Base-by-base conservation (phyloP, 1,139 yeast genomes). In the Debaryomyces fabryi region DNA sequence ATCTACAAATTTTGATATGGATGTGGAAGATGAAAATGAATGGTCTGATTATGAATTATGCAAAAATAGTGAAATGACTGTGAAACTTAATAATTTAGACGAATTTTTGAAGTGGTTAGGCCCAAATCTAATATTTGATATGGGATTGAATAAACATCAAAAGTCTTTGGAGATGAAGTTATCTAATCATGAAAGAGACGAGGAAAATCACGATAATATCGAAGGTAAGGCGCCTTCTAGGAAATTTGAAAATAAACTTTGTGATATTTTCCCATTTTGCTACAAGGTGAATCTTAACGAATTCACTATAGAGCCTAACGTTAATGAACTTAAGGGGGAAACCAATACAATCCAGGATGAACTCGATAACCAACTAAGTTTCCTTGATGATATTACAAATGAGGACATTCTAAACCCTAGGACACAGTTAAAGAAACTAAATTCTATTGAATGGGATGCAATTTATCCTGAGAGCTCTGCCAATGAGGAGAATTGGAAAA, bases 311-410 rank as follows among this genome's bases (percentile, higher is more conserved):
- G 74, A 71, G 36, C 24, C 49, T 6, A 51, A 53, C 36, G 64
- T 60, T 27, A 47, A 55, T 4, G 59, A 62, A 39, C 50, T 48
- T 12, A 49, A 45, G 8, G 40, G 30, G 13, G 30, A 33, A 25
- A 3, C 35, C 15, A 20, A 36, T 8, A 38, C 39, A 3, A 35
- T 42, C 8, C 58, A 55, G 13, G 55, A 58, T 23, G 71, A 65
- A 9, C 51, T 68, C 6, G 73, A 69, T 32, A 62, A 64, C 39
- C 75, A 71, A 44, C 53, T 74, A 16, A 67, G 66, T 45, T 75
- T 75, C 51, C 63, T 75, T 52, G 76, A 72, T 40, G 76, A 72
- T 37, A 66, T 74, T 7, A 62, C 74, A 6, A 72, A 66, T 39
- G 66, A 59, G 10, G 62, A 62, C 21, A 54, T 66, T 7, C 57